Evolutionary conservation across 2,329 filamentous ascomycete genomes (phyloP).

Genomic region (Apiospora aurea): DNA sequence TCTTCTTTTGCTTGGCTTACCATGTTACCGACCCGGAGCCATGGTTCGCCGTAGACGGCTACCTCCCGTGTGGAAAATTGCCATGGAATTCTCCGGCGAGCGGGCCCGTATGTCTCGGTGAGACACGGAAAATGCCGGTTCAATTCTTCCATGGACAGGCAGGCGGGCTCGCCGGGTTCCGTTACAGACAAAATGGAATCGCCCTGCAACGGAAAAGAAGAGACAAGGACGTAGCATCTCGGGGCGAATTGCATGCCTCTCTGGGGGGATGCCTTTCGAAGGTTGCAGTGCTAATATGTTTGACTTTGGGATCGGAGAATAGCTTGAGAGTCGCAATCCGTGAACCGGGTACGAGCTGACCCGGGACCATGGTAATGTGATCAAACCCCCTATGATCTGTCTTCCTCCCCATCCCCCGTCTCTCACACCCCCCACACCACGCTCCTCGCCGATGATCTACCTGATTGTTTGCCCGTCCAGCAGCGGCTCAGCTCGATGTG

Average conservation of each 20-base stretch:
- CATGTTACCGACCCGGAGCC: background rate
- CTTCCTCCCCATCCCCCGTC: background rate
- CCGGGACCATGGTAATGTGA: slow-evolving; percentile 11
- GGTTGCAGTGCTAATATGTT: background rate
- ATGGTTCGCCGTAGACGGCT: background rate
- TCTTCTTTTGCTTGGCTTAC: background rate
- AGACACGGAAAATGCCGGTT: background rate
- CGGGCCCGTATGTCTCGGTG: background rate
- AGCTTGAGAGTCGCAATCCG: background rate
- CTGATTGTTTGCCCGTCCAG: background rate
- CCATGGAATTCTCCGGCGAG: background rate
- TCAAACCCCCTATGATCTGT: too few relatives aligned
- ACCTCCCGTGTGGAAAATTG: background rate
- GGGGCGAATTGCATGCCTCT: background rate
- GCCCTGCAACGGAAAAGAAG: background rate
- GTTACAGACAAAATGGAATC: background rate
- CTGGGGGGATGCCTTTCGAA: background rate
- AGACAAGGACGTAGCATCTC: background rate
- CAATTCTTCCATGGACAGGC: background rate
- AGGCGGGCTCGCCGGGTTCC: background rate
- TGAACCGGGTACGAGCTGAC: background rate
- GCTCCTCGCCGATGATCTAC: background rate
- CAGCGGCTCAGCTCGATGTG: background rate
- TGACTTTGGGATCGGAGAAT: background rate
- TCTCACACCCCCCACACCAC: background rate